Evolutionary conservation across 2,329 filamentous ascomycete genomes (phyloP).

Genomic region (Aureobasidium sp.): DNA sequence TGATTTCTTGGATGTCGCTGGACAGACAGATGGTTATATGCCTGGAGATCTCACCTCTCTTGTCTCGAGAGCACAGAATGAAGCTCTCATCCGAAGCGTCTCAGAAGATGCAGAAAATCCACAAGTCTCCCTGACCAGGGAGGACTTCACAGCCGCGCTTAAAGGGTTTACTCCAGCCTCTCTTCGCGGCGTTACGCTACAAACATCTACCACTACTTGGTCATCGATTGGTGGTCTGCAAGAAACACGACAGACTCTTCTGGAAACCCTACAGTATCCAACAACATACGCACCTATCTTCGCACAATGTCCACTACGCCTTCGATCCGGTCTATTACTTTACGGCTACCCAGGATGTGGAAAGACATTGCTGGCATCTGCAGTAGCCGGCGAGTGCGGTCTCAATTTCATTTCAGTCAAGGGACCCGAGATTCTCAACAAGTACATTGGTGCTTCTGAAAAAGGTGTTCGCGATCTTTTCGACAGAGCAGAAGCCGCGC

Average conservation of each 20-base stretch:
- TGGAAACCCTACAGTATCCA: constrained; percentile 93
- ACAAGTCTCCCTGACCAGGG: constrained; percentile 59
- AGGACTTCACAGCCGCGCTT: constrained; percentile 77
- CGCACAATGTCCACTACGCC: constrained; percentile 85
- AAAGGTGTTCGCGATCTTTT: constrained; percentile 95
- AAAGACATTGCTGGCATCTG: constrained; percentile 90
- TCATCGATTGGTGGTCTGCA: constrained; percentile 82
- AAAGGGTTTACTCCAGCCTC: constrained; percentile 94
- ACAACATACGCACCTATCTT: constrained; percentile 98
- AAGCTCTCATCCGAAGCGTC: constrained; percentile 83
- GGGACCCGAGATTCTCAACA: constrained; percentile 95
- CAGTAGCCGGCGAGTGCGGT: constrained; percentile 94
- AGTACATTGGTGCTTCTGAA: constrained; percentile 96
- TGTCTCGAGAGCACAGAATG: constrained; percentile 79
- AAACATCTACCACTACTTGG: constrained; percentile 88
- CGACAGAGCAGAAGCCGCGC: constrained; percentile 81
- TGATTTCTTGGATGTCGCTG: constrained; percentile 87
- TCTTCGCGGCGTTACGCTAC: constrained; percentile 85
- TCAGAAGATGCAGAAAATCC: constrained; percentile 29
- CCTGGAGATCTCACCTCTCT: constrained; percentile 85
- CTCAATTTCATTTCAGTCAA: constrained; percentile 99
- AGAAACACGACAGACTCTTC: constrained; percentile 79
- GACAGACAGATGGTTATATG: constrained; percentile 96
- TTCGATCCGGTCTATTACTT: constrained; percentile 84
- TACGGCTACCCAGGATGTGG: constrained; percentile 96